A percentile compares a stretch with the other conserved stretches of the same genome.
These are phyloP conservation scores for Elsinoe perseae DNA, from an alignment of 2,329 filamentous ascomycete genomes.

Conservation along the genomic window DNA sequence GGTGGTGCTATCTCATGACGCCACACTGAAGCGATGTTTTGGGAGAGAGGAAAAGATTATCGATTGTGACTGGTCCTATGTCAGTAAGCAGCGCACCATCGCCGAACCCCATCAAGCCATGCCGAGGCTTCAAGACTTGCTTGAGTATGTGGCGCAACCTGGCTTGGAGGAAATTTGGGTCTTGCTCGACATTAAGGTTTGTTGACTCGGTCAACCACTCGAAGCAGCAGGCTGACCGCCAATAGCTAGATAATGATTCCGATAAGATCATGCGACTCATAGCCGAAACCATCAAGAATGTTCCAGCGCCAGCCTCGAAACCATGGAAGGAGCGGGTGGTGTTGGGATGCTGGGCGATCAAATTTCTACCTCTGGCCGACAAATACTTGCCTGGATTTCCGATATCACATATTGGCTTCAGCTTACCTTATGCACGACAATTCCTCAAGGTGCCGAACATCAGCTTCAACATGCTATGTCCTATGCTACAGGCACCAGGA, in stretches of 20 bases:
- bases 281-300: constrained; percentile 54
- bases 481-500: constrained; percentile 58
- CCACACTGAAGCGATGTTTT: constrained; percentile 71
- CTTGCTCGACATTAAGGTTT: constrained; percentile 79
- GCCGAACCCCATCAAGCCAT: constrained; percentile 61
- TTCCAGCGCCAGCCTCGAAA: constrained; percentile 33
- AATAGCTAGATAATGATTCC: constrained; percentile 60
- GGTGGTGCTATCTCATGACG: constrained; percentile 65
- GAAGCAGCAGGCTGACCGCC: constrained; percentile 3
- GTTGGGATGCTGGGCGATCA: constrained; percentile 74
- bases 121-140: constrained; percentile 65
- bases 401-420: constrained; percentile 61
- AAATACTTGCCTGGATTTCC: constrained; percentile 56
- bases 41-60: constrained; percentile 63
- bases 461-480: constrained; percentile 70
- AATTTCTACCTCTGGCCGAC: constrained; percentile 58
- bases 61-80: constrained; percentile 68
- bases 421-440: constrained; percentile 58
- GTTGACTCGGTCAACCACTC: constrained; percentile 4
- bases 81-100: constrained; percentile 60
- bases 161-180: constrained; percentile 66
- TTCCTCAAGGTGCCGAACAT: constrained; percentile 62
- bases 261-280: constrained; percentile 64
- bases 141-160: constrained; percentile 61
- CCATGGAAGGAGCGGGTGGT: constrained; percentile 69